Percentiles rank a stretch among this genome's conserved stretches.
Evolutionary conservation across 2,329 filamentous ascomycete species (phyloP).

Genomic region (Fusarium odoratissimum): DNA sequence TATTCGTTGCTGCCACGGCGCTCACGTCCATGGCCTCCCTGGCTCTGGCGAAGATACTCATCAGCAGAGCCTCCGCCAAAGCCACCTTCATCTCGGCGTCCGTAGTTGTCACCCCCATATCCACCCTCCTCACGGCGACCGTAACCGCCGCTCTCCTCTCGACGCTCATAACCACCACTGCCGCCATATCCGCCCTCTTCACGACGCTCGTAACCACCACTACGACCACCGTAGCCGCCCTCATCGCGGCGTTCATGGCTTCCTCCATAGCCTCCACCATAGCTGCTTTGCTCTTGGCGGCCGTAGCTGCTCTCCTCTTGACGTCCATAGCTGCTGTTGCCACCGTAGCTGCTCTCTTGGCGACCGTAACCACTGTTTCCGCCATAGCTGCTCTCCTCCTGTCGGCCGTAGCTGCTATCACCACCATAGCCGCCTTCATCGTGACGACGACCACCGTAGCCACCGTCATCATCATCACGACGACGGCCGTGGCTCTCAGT

Average conservation of each 20-base stretch:
- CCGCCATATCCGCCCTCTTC: slow-evolving; percentile 28
- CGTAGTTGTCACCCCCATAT: slow-evolving; percentile 42
- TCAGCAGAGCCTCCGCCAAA: slow-evolving; percentile 43
- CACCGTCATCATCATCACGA: slow-evolving; percentile 7
- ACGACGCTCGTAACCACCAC: slow-evolving; percentile 36
- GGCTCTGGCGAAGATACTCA: slow-evolving; percentile 38
- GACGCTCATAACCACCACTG: slow-evolving; percentile 35
- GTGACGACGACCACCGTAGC: slow-evolving; percentile 8
- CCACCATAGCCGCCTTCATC: slow-evolving; percentile 21
- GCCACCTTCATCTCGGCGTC: slow-evolving; percentile 45
- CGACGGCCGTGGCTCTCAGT: slow-evolving; percentile 46
- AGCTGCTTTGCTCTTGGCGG: slow-evolving; percentile 18
- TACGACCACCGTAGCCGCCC: slow-evolving; percentile 26
- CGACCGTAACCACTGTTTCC: not conserved
- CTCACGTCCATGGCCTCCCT: slow-evolving; percentile 30
- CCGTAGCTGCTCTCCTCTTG: slow-evolving; percentile 17
- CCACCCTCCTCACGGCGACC: slow-evolving; percentile 36
- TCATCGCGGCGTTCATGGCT: slow-evolving; percentile 37
- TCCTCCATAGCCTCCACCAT: not conserved
- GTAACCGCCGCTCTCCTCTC: slow-evolving; percentile 34
- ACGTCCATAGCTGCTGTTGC: slow-evolving; percentile 10
- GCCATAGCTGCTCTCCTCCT: slow-evolving; percentile 13
- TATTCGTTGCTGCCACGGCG: slow-evolving; percentile 30
- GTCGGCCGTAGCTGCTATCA: slow-evolving; percentile 5
- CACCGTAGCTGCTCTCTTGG: slow-evolving; percentile 18